Conservation (phyloP, 2,329 filamentous ascomycete species). For the Xylaria sp. region DNA sequence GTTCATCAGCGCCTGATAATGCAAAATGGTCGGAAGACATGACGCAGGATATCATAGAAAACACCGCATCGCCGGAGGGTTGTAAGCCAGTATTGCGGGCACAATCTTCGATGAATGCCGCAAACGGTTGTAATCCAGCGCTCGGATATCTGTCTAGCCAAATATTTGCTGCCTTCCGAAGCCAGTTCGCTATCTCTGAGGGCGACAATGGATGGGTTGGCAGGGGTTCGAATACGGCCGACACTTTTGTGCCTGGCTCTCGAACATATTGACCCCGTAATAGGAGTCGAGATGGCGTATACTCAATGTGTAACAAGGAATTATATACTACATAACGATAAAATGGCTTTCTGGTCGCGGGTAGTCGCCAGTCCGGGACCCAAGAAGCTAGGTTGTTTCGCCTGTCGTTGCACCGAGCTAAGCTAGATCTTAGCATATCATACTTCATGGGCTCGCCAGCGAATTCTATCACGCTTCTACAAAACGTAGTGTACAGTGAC, state of each 20-base stretch:
- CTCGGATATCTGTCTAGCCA: conserved; percentile 5
- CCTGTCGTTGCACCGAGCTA: conserved; percentile 5
- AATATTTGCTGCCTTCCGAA: neutral
- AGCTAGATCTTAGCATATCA: conserved; percentile 9
- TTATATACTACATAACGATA: conserved; percentile 9
- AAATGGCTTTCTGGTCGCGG: conserved; percentile 9
- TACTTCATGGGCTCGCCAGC: neutral
- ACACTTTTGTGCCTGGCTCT: neutral
- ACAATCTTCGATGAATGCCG: neutral
- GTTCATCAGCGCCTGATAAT: neutral
- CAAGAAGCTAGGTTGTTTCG: conserved; percentile 8
- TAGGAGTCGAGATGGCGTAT: neutral
- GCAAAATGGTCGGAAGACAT: neutral
- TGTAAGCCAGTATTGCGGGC: neutral
- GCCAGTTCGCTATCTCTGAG: conserved; percentile 1
- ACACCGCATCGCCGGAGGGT: neutral
- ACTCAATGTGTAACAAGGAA: conserved; percentile 4
- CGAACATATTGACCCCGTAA: neutral
- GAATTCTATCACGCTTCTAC: neutral
- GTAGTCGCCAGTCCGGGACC: conserved; percentile 13
- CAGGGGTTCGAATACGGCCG: neutral
- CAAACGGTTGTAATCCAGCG: neutral
- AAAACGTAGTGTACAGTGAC: conserved; percentile 8
- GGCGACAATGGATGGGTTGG: conserved; percentile 2
- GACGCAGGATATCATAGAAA: neutral